phyloP scores from a whole-genome alignment of 169 alveolate genomes.

The Eimeria praecox region DNA sequence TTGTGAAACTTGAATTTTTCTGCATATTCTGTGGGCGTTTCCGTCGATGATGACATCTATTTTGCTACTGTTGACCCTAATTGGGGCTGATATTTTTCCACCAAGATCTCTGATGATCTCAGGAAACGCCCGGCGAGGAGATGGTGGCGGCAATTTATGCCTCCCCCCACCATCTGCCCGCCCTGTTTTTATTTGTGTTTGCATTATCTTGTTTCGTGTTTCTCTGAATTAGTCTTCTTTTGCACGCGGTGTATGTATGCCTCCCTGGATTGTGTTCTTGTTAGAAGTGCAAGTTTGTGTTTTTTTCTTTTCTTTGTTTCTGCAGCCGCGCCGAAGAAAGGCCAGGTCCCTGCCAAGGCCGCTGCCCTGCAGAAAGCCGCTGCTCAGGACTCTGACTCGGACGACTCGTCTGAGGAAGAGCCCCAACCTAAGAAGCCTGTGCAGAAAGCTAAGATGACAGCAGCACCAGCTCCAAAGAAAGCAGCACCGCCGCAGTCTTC shows the following conservation, averaged over 20 bases:
- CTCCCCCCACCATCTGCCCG: not conserved
- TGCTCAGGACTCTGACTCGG: conserved; percentile 55
- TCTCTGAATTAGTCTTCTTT: not conserved
- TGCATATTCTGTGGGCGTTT: not conserved
- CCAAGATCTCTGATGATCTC: conserved; percentile 73
- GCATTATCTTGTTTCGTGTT: not conserved
- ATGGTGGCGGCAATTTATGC: not conserved
- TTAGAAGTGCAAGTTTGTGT: not conserved
- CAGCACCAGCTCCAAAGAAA: conserved; percentile 19
- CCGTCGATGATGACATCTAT: not conserved
- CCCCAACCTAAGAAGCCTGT: conserved; percentile 42
- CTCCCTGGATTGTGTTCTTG: not conserved
- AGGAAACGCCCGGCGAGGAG: not conserved
- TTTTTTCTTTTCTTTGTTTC: not conserved
- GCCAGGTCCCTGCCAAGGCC: not conserved
- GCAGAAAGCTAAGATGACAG: conserved; percentile 35
- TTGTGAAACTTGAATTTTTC: not conserved
- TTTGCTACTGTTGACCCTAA: conserved; percentile 71
- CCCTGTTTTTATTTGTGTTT: not conserved
- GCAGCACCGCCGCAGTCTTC: not conserved
- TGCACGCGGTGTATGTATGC: not conserved
- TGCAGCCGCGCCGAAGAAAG: conserved; percentile 59
- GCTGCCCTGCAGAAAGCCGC: not conserved
- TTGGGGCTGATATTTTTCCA: conserved; percentile 67
- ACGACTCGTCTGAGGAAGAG: conserved; percentile 63